Base-by-base conservation (phyloP, 192 early-diverging fungal genomes). In the Kickxella alabastrina region DNA sequence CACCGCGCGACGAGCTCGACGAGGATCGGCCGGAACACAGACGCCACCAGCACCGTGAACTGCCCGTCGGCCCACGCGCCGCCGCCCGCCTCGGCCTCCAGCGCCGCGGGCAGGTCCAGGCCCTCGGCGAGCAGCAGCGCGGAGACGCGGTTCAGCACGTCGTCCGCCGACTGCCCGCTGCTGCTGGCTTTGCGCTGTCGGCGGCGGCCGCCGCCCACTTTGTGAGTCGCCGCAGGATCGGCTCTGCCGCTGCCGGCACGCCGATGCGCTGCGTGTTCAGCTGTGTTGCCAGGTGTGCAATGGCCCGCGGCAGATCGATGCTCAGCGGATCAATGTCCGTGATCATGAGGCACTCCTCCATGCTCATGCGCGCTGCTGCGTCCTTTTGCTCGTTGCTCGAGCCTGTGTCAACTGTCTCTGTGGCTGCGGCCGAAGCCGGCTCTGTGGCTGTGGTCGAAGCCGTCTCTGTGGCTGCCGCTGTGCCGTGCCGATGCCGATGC, bases 1-100 rank as follows among this genome's bases (percentile, higher is more conserved):
- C 88, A 91, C 38, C 93, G 83, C 13, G 86, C 85, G 0, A 82
- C 79, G 24, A 96, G 75, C 48, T 96, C 93, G 19, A 93, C 76
- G 7, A 90, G 72, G 12, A 96, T 58, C 3, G 91, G 87, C 15
- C 93, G 68, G 56, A 84, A 86, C 8, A 78, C 64, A 29, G 36
- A 15, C 6, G 52, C 53, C 25, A 67, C 65, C 17, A 49, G 27
- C 10, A 53, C 10, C 6, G 71, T 62, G 27, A 75, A 54, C 48
- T 19, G 46, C 14, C 71, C 71, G n/a, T 75, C 71, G 9, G 52
- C 3, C 71, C 71, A 75, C 28, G 26, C 36, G 0, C 34, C 47
- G 18, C n/a, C 21, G 22, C 25, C 22, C 0, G 6, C 5, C 15
- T 29, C 0, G 21, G 23, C 25, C 29, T n/a, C 10, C 35, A 8